Base-by-base conservation (phyloP, 495 filamentous ascomycete genomes). In the Talaromyces wortmannii region DNA sequence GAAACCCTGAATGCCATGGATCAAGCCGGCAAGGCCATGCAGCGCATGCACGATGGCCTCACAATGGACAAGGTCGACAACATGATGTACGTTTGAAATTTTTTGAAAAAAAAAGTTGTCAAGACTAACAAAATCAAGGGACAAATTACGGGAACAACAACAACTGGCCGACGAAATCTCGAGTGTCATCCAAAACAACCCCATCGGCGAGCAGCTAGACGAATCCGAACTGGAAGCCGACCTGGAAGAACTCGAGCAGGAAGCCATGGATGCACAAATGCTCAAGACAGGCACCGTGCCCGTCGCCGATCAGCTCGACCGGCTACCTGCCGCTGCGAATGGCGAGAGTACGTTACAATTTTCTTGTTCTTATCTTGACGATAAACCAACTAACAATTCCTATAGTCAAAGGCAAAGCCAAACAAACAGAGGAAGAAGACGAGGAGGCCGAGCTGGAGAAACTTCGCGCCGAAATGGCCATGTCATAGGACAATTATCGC, bases 381-480 rank as follows among this genome's bases (percentile, higher is more conserved):
- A n/a, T n/a, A n/a, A n/a, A n/a, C n/a, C n/a, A 29, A 55, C 23
- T 50, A 13, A 57, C 36, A 8, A 11, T 51, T 32, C 2, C 55
- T 31, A 50, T 58, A 73, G 64, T 68, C 45, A 74, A 69, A 83
- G 83, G 80, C 66, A 86, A 85, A 76, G 73, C 76, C 50, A 84
- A 83, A 43, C 72, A 75, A 50, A 67, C 70, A 49, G 76, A 81
- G 58, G 50, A 87, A 68, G 92, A 96, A 67, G 92, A 97, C 83
- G 92, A 97, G 64, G 94, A 97, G 68, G 92, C 85, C 60, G 95
- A 99, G 74, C 77, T 99, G 64, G 83, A 85, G 67, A 96, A 94
- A 71, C 69, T 98, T 62, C 91, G 92, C 70, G 92, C 90, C 43
- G 94, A 97, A 73, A 98, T 98, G 94, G 91, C 92, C 55, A 96